phyloP scores from a whole-genome alignment of 805 yeast species.

The Spathaspora arborariae region DNA sequence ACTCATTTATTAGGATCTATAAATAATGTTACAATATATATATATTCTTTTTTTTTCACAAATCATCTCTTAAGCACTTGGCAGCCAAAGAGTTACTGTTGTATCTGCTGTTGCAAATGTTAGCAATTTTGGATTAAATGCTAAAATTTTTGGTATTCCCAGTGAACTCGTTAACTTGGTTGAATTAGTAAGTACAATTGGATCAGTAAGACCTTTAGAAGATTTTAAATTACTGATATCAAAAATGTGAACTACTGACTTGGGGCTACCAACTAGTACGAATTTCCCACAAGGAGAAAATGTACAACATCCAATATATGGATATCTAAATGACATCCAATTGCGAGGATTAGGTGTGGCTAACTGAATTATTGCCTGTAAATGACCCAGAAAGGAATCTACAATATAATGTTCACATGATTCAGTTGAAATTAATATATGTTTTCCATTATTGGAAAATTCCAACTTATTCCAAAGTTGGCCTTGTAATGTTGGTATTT shows the following conservation, averaged over 20 bases:
- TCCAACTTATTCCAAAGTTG: conserved; percentile 61
- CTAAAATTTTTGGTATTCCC: conserved; percentile 45
- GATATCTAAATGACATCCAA: conserved; percentile 29
- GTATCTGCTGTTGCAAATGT: conserved; percentile 64
- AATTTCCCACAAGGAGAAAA: conserved; percentile 41
- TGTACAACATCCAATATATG: conserved; percentile 28
- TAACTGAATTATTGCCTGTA: conserved; percentile 28
- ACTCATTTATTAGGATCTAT: neutral
- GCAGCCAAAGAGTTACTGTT: conserved; percentile 36
- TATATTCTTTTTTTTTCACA: neutral
- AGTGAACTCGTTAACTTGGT: conserved; percentile 12
- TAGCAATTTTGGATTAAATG: conserved; percentile 60
- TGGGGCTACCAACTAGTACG: conserved; percentile 29
- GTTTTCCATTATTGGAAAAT: conserved; percentile 74
- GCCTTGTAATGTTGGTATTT: conserved; percentile 17
- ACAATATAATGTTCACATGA: conserved; percentile 54
- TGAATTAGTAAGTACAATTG: conserved; percentile 16
- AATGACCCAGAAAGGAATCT: conserved; percentile 66
- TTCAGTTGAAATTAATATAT: conserved; percentile 54
- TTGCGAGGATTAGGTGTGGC: conserved; percentile 6
- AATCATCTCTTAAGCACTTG: conserved; percentile 9
- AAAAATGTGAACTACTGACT: conserved; percentile 23
- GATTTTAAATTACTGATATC: conserved; percentile 24
- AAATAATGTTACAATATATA: neutral
- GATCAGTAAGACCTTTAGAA: conserved; percentile 10